Conservation (phyloP, 441 rosid species). For the Corymbia citriodora region DNA sequence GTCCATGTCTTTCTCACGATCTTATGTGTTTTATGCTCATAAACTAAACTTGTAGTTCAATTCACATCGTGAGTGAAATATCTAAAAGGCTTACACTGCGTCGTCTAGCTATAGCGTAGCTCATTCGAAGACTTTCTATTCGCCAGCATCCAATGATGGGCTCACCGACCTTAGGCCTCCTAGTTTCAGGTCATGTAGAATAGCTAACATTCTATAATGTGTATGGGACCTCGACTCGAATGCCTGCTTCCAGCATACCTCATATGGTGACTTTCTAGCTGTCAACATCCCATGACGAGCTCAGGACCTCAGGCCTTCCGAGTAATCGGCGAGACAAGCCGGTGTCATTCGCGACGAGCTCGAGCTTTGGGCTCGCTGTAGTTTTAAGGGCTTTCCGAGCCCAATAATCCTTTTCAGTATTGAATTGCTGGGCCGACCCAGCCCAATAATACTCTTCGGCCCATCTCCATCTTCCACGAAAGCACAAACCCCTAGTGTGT, state of each 20-base stretch:
- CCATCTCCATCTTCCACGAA: background rate
- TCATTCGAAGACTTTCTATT: rapidly evolving
- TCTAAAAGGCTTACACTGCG: rapidly evolving
- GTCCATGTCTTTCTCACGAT: rapidly evolving
- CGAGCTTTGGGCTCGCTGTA: background rate
- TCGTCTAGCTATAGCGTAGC: background rate
- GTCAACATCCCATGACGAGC: background rate
- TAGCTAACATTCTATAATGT: background rate
- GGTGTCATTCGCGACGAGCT: background rate
- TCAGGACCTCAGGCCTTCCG: background rate
- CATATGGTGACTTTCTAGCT: background rate
- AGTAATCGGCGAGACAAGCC: background rate
- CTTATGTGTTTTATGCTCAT: background rate
- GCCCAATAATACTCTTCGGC: background rate
- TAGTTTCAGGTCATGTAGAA: rapidly evolving
- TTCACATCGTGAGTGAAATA: rapidly evolving
- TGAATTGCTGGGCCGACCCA: background rate
- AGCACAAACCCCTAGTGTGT: background rate
- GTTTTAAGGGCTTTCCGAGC: background rate
- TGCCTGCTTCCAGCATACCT: background rate
- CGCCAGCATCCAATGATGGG: rapidly evolving
- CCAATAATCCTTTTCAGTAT: rapidly evolving
- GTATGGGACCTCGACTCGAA: background rate
- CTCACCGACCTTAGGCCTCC: background rate
- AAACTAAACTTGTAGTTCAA: rapidly evolving